Percentiles rank a stretch among this genome's conserved stretches.
Conservation (phyloP, 1,284 basidiomycete genomes). For the Sporisorium reilianum region DNA sequence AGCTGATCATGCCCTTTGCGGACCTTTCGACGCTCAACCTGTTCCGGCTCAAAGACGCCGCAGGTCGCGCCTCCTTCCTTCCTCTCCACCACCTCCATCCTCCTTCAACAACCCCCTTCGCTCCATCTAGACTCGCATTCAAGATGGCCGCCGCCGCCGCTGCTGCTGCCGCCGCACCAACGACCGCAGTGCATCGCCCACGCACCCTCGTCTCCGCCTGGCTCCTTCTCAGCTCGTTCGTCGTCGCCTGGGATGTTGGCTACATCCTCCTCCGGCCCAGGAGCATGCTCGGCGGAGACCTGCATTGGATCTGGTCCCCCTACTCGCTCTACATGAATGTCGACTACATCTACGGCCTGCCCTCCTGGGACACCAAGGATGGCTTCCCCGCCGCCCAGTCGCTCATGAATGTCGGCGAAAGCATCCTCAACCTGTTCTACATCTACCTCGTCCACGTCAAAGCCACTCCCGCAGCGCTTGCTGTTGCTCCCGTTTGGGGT, state of each 20-base stretch:
- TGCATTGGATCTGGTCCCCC: slow-evolving; percentile 41
- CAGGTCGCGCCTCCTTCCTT: neutral
- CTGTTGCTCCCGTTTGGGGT: slow-evolving; percentile 77
- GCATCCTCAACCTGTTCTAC: slow-evolving; percentile 78
- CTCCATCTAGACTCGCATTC: slow-evolving; percentile 12
- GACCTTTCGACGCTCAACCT: neutral
- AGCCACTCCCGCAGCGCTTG: slow-evolving; percentile 72
- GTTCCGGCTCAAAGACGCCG: neutral
- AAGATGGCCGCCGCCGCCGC: slow-evolving; percentile 24
- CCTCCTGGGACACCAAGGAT: slow-evolving; percentile 75
- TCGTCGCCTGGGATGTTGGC: slow-evolving; percentile 57
- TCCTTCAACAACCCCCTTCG: neutral
- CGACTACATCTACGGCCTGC: slow-evolving; percentile 80
- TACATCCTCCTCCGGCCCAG: slow-evolving; percentile 58
- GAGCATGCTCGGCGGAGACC: slow-evolving; percentile 71
- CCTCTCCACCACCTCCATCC: neutral
- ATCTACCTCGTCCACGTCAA: slow-evolving; percentile 78
- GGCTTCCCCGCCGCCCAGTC: slow-evolving; percentile 91
- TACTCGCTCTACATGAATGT: slow-evolving; percentile 77
- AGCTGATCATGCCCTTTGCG: slow-evolving; percentile 2
- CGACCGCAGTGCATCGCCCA: slow-evolving; percentile 35
- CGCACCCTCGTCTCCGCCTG: slow-evolving; percentile 38
- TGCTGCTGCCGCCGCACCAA: slow-evolving; percentile 13
- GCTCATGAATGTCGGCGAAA: slow-evolving; percentile 83
- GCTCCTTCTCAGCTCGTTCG: slow-evolving; percentile 44